phyloP scores from a whole-genome alignment of 208 protist genomes.

The Phytomonas francai region DNA sequence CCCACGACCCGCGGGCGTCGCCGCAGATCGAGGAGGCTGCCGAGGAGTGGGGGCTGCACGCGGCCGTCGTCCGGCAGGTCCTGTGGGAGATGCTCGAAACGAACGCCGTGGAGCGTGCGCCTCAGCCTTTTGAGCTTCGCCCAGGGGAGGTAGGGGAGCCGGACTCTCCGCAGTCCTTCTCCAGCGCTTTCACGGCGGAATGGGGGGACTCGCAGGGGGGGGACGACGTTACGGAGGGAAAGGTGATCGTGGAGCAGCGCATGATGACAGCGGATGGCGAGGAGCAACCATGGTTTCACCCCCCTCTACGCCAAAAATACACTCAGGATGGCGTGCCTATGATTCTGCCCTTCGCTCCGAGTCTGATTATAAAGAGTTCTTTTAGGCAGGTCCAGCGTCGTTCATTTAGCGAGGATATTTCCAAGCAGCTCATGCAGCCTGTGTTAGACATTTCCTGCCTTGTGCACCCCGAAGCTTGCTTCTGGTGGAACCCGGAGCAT shows the following conservation, averaged over 20 bases:
- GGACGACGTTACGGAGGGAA: neutral
- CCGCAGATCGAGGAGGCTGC: conserved; percentile 71
- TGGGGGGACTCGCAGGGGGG: neutral
- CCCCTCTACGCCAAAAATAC: conserved; percentile 56
- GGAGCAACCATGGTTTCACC: conserved; percentile 72
- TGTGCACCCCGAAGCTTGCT: conserved; percentile 76
- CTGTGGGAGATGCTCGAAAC: conserved; percentile 83
- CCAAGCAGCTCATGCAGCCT: conserved; percentile 63
- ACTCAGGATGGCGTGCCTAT: conserved; percentile 37
- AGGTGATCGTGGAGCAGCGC: conserved; percentile 47
- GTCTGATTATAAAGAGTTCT: conserved; percentile 51
- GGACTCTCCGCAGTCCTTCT: conserved; percentile 49
- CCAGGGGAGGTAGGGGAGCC: conserved; percentile 67
- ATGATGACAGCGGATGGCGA: conserved; percentile 40
- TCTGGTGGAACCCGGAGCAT: conserved; percentile 68
- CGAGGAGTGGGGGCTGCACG: conserved; percentile 74
- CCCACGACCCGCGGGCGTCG: conserved; percentile 59
- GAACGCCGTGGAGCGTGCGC: conserved; percentile 58
- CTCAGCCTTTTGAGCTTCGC: conserved; percentile 56
- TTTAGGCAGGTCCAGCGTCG: conserved; percentile 46
- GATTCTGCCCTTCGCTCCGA: conserved; percentile 71
- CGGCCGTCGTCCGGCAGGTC: conserved; percentile 67
- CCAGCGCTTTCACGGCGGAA: conserved; percentile 57
- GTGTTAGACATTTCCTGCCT: conserved; percentile 74
- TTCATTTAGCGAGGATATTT: conserved; percentile 24